A percentile compares a stretch with the other conserved stretches of the same genome.
These are phyloP conservation scores for Linnemannia elongata DNA, from an alignment of 192 early-diverging fungal genomes.

Conservation along the genomic window DNA sequence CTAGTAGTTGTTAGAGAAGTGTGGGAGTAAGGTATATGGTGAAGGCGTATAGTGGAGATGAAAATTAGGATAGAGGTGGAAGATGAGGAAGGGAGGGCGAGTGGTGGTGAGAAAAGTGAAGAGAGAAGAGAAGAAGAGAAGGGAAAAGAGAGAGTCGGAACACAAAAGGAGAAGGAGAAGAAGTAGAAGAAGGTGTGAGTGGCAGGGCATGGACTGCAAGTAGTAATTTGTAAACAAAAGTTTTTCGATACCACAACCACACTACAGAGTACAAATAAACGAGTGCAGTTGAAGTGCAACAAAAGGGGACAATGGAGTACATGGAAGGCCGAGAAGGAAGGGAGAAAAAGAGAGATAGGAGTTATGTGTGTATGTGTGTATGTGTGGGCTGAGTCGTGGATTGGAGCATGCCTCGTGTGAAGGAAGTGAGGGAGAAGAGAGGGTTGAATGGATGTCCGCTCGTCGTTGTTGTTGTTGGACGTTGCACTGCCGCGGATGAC, in stretches of 20 bases:
- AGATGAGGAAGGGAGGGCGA: not conserved
- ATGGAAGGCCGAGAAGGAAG: no score
- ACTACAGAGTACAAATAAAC: no score
- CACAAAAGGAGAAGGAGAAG: not conserved
- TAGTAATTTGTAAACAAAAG: no score
- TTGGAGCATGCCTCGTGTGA: not conserved
- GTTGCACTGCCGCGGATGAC: not conserved
- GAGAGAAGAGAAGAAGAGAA: slow-evolving; percentile 3
- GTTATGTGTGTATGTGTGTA: not conserved
- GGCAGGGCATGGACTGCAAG: no score
- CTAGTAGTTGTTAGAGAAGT: not conserved
- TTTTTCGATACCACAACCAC: no score
- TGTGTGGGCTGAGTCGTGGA: not conserved
- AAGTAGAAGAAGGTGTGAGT: no score
- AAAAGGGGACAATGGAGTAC: no score
- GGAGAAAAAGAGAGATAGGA: no score
- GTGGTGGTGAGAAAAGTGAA: not conserved
- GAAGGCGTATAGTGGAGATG: not conserved
- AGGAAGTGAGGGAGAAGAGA: not conserved
- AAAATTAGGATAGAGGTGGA: not conserved
- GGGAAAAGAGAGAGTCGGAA: not conserved
- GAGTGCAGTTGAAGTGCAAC: no score
- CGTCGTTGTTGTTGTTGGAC: not conserved
- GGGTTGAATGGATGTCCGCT: not conserved
- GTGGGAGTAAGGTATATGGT: not conserved